Base-by-base conservation (phyloP, 495 filamentous ascomycete species). In the Penicillium cinerascens region DNA sequence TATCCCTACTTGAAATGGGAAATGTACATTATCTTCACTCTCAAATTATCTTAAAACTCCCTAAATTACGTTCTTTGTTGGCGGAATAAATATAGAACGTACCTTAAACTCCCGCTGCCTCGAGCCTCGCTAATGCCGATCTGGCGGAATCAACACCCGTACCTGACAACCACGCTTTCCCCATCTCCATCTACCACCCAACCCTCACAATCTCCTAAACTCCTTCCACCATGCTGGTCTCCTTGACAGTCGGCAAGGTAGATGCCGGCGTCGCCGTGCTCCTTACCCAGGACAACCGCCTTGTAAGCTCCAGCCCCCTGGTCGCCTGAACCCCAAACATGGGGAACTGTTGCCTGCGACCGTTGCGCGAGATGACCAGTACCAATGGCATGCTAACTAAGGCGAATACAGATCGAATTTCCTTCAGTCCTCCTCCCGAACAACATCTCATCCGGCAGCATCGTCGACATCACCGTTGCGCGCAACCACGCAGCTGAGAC, bases 191-290 rank as follows among this genome's bases (percentile, higher is more conserved):
- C 48, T 43, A 54, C 55, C 60, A 66, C 51, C 13, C 45, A 38
- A 17, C n/a, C 25, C 40, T 17, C 41, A 5, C n/a, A n/a, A 27
- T 42, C 22, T 55, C 33, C 16, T 6, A 45, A 43, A 42, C 13
- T 36, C 10, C 7, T 23, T 38, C 52, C 60, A 82, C 57, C 18
- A 98, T 97, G 95, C 77, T 98, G 59, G 86, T 98, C 76, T 97
- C 93, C 41, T 83, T 98, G 66, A 98, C 93, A 39, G 95, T 98
- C 67, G 93, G 93, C 75, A 98, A 98, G 78, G 93, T 98, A 72
- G 93, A 98, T 70, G 93, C 93, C 60, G 93, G 93, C 70, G 91
- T 98, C 61, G 95, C 93, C 42, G 95, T 98, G 48, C 84, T 98
- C 47, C 80, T 98, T 51, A 98, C 93, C 35, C 87, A 96, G 61